Evolutionary conservation across 2,329 filamentous ascomycete genomes (phyloP), one percentile per base, ranked within the genome.

Genomic region (Fusarium austroafricanum): DNA sequence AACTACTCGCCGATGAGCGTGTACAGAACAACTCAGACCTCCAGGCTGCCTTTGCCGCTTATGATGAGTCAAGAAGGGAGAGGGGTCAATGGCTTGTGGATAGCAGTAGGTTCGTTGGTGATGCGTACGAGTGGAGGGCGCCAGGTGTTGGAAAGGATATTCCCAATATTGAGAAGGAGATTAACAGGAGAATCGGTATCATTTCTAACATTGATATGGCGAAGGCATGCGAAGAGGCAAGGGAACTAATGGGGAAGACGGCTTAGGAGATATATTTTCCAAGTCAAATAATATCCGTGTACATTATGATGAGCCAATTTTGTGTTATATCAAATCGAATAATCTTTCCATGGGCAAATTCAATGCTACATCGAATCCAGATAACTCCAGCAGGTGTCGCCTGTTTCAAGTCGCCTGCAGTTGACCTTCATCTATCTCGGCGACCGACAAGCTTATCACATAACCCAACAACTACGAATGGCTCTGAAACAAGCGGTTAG

Each of bases 51-150:
- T 71, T 71, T 23, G 78, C 76, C 0, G 86, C 79, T 0, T 87
- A 89, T 44, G 76, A 77, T n/a, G 81, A 81, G 0, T 89, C 83
- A 5, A 78, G 87, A 1, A 77, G 85, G 5, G 79, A 83, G 11
- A 75, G 86, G 10, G 82, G 79, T 10, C 83, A 86, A 59, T 81
- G 80, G 72, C 73, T 87, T 0, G 84, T 87, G 0, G 75, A 79
- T 7, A 87, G 80, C 49, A 87, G 85, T 56, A 79, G 84, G 17
- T 18, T 83, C 71, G 49, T 71, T 14, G 69, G 69, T 1, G 73
- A 78, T 55, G 58, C 83, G 14, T 84, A 86, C 70, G 77, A 86
- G 65, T 81, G 82, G 76, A 72, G 82, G 47, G 73, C 82, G 1
- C 52, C 57, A 1, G 69, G 69, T 0, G 58, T 71, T 3, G 67